phyloP scores from a whole-genome alignment of 2,329 filamentous ascomycete genomes.

The Thelonectria discophora region DNA sequence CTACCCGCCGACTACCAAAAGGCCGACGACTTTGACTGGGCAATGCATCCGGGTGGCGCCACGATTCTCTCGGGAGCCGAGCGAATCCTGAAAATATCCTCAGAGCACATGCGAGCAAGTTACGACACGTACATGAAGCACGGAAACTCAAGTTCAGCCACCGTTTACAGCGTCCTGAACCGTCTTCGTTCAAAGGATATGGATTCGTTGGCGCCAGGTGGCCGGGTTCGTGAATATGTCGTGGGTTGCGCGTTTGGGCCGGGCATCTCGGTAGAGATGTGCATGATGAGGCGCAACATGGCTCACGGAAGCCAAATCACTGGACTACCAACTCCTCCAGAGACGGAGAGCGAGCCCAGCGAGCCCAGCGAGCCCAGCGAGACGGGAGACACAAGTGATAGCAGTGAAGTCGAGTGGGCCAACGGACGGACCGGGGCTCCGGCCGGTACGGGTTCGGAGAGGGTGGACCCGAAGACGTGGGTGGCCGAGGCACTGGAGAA shows the following conservation, averaged over 20 bases:
- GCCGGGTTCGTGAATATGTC: conserved; percentile 63
- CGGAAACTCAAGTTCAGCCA: conserved; percentile 75
- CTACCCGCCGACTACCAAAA: conserved; percentile 56
- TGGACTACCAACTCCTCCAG: conserved; percentile 61
- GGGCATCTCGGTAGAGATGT: conserved; percentile 74
- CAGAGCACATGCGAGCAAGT: conserved; percentile 74
- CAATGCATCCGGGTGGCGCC: conserved; percentile 74
- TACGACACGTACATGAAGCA: conserved; percentile 74
- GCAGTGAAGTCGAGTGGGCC: conserved; percentile 30
- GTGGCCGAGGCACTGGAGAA: conserved; percentile 36
- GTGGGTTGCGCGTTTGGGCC: conserved; percentile 76
- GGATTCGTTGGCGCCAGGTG: conserved; percentile 63
- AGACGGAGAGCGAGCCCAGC: conserved; percentile 61
- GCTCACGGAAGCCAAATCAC: conserved; percentile 28
- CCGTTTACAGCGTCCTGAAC: conserved; percentile 74
- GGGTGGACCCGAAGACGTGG: conserved; percentile 21
- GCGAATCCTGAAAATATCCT: conserved; percentile 62
- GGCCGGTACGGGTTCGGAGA: conserved; percentile 24
- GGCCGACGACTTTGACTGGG: conserved; percentile 74
- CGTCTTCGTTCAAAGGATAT: conserved; percentile 67
- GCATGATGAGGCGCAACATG: conserved; percentile 63
- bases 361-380: conserved; percentile 60
- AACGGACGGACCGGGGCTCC: conserved; percentile 26
- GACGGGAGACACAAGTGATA: conserved; percentile 50
- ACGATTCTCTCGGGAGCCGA: conserved; percentile 73